Percentiles rank a stretch among this genome's conserved stretches.
These are phyloP conservation scores for Astrephomene gubernaculifera DNA, from an alignment of 139 green algal species.

Conservation along the genomic window DNA sequence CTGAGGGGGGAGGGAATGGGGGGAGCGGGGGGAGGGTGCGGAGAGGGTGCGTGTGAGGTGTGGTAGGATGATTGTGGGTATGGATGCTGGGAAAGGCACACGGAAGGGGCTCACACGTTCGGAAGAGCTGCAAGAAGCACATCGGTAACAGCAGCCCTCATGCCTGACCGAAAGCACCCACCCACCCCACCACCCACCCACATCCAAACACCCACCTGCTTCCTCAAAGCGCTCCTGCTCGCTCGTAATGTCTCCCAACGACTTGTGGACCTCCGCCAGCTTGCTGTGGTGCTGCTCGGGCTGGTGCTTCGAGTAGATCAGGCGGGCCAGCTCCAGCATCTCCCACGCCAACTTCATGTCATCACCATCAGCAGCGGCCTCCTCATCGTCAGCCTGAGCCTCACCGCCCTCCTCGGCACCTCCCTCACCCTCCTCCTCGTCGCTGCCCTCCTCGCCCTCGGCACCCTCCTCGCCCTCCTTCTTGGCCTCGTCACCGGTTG, in stretches of 20 bases:
- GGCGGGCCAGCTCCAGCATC: slow-evolving; percentile 57
- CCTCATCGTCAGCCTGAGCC: slow-evolving; percentile 40
- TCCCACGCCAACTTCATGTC: slow-evolving; percentile 80
- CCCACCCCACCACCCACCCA: too few relatives aligned
- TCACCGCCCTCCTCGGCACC: not conserved
- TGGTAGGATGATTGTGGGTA: too few relatives aligned
- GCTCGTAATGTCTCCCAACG: slow-evolving; percentile 47
- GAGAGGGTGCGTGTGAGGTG: too few relatives aligned
- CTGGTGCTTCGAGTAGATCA: slow-evolving; percentile 30
- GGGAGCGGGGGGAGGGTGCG: not conserved
- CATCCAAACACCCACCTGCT: slow-evolving; percentile 23
- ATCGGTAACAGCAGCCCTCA: too few relatives aligned
- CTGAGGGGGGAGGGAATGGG: not conserved
- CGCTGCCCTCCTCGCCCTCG: not conserved
- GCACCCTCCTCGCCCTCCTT: not conserved
- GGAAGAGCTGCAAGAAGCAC: too few relatives aligned
- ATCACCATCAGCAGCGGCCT: slow-evolving; percentile 28
- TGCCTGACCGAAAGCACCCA: too few relatives aligned
- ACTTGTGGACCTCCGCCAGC: slow-evolving; percentile 52
- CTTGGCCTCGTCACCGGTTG: not conserved
- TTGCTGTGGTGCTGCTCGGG: slow-evolving; percentile 14
- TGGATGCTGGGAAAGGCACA: too few relatives aligned
- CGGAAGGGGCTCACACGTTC: too few relatives aligned
- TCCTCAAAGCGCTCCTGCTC: slow-evolving; percentile 58
- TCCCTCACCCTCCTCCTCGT: not conserved